Percentiles rank a stretch among this genome's conserved stretches.
These are phyloP conservation scores for Tritrichomonas foetus DNA, from an alignment of 208 protist genomes.

Conservation along the genomic window DNA sequence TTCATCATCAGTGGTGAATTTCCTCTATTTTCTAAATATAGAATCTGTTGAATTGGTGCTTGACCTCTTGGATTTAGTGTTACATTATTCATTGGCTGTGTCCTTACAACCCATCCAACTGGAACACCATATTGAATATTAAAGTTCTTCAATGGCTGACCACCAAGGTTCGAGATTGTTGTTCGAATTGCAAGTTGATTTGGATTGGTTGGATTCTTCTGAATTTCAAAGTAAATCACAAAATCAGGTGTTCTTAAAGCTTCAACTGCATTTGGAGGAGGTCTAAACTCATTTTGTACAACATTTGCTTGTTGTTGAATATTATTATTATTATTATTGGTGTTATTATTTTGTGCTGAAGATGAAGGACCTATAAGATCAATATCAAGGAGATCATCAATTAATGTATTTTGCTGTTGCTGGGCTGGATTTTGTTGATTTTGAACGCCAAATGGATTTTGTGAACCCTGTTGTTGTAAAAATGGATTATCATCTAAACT, in stretches of 20 bases:
- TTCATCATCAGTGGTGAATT: not conserved
- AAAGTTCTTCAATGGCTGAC: not conserved
- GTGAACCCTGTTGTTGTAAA: no score
- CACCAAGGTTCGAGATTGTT: not conserved
- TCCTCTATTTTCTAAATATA: not conserved
- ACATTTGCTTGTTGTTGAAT: not conserved
- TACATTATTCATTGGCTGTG: not conserved
- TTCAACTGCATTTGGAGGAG: not conserved
- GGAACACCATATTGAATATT: conserved; percentile 30
- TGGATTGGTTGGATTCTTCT: not conserved
- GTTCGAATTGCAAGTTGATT: not conserved
- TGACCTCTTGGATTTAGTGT: not conserved
- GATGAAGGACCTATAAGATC: not conserved
- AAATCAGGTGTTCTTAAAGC: not conserved
- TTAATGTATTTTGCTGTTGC: not conserved
- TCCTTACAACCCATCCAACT: not conserved
- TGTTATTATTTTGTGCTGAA: no score
- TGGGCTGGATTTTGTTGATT: no score
- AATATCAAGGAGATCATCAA: not conserved
- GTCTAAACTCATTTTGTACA: not conserved
- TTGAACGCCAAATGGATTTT: no score
- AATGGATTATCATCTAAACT: no score
- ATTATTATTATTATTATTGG: no score
- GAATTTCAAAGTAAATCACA: not conserved
- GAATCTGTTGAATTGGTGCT: not conserved